Conservation (phyloP, 768 basidiomycete species). For the Xerocomus brunneocitrinus region DNA sequence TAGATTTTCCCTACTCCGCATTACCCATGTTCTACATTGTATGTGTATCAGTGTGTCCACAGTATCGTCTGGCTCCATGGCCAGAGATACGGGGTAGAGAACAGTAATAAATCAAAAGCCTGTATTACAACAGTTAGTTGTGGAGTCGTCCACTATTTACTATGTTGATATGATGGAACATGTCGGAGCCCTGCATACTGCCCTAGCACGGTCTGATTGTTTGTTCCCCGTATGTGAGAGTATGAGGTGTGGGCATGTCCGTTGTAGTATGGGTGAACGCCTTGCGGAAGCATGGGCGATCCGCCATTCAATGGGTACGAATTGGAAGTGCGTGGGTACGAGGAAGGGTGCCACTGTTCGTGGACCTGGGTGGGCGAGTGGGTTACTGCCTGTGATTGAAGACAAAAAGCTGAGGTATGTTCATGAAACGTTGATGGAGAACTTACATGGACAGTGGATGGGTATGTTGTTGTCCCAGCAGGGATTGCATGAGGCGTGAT, state of each 20-base stretch:
- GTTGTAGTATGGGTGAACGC: slow-evolving; percentile 25
- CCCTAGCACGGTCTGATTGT: slow-evolving; percentile 14
- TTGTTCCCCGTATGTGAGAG: slow-evolving; percentile 26
- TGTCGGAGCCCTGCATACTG: slow-evolving; percentile 28
- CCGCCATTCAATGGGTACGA: slow-evolving; percentile 18
- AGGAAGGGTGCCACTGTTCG: slow-evolving; percentile 24
- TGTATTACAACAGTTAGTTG: neutral
- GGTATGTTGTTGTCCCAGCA: slow-evolving; percentile 19
- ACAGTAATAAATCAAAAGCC: slow-evolving; percentile 9
- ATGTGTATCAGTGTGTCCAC: slow-evolving; percentile 15
- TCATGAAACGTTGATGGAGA: neutral
- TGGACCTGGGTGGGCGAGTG: slow-evolving; percentile 15
- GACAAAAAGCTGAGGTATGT: neutral
- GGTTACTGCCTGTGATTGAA: slow-evolving; percentile 11
- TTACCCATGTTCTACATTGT: slow-evolving; percentile 27
- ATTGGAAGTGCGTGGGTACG: slow-evolving; percentile 23
- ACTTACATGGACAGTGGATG: slow-evolving; percentile 25
- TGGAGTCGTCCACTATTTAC: slow-evolving; percentile 15
- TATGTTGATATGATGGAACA: slow-evolving; percentile 27
- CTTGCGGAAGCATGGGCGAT: slow-evolving; percentile 16
- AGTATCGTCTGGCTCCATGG: slow-evolving; percentile 3
- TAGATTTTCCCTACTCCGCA: slow-evolving; percentile 31
- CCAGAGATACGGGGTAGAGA: neutral
- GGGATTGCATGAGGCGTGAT: slow-evolving; percentile 13
- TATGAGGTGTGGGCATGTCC: slow-evolving; percentile 23